phyloP scores from a whole-genome alignment of 768 basidiomycete species.

The Cyathus striatus region DNA sequence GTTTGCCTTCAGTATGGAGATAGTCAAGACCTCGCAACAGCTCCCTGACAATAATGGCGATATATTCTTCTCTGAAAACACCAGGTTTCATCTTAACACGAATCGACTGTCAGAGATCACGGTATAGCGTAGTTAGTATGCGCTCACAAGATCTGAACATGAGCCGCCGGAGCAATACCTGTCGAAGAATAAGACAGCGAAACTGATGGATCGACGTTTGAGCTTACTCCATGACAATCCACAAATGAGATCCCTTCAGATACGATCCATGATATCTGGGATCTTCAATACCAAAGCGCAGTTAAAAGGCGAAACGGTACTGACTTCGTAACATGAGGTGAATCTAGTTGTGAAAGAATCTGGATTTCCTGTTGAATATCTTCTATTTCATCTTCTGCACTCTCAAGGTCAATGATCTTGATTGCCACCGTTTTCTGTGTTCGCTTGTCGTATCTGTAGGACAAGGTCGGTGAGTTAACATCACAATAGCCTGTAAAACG shows the following conservation, averaged over 20 bases:
- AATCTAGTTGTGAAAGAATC: conserved; percentile 94
- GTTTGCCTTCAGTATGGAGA: conserved; percentile 91
- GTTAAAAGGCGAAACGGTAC: conserved; percentile 19
- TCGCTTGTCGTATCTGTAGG: conserved; percentile 81
- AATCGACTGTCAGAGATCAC: conserved; percentile 7
- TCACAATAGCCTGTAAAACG: conserved; percentile 10
- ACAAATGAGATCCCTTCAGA: conserved; percentile 92
- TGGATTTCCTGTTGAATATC: conserved; percentile 99
- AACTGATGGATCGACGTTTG: neutral
- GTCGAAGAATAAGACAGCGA: conserved; percentile 4
- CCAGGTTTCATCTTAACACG: conserved; percentile 90
- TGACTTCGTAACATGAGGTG: conserved; percentile 92
- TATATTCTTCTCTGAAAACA: conserved; percentile 96
- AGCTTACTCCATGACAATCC: conserved; percentile 97
- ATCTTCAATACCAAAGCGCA: no score
- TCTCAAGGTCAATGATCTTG: conserved; percentile 99
- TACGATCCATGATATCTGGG: conserved; percentile 90
- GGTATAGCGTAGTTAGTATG: conserved; percentile 4
- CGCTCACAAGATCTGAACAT: conserved; percentile 87
- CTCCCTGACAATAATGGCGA: conserved; percentile 94
- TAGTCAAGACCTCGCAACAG: conserved; percentile 91
- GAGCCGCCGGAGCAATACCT: conserved; percentile 98
- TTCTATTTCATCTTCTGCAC: conserved; percentile 98
- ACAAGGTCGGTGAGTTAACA: neutral
- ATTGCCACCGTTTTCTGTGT: conserved; percentile 97